Base-by-base conservation (phyloP, 2,329 filamentous ascomycete species). In the Madurella mycetomatis region DNA sequence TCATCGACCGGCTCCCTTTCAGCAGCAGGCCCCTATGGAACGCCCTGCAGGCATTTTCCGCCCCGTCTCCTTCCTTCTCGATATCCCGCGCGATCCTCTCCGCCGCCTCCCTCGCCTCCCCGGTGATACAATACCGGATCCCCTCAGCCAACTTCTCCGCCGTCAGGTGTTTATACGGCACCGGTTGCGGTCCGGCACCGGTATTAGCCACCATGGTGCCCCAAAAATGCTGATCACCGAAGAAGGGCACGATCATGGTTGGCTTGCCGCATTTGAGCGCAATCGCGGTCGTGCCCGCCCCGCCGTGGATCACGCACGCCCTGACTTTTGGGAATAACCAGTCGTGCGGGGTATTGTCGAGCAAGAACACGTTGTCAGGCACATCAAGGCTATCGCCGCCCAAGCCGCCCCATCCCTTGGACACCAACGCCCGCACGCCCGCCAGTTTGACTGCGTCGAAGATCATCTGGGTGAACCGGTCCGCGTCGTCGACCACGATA, bases 221-320 rank as follows among this genome's bases (percentile, higher is more conserved):
- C 87, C 88, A 91, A 65, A 91, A 91, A 47, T 85, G 80, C 67
- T 91, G 87, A 64, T 91, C 87, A 2, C 87, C 87, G 60, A 91
- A 91, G 70, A 91, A 91, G 0, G 87, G 87, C 1, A 91, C 84
- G 25, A 90, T 80, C 81, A 90, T 86, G 5, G 85, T 89, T 0
- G 87, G 87, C 62, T 80, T 82, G 3, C 80, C 87, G 58, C 80
- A 86, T 66, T 87, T 88, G 32, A 91, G 73, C 1, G 86, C 86
- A 45, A 87, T 87, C 1, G 87, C 87, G 0, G 86, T 88, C 0
- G 87, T 91, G 1, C 87, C 87, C 0, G 88, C 88, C 12, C 87
- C 87, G n/a, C 87, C 87, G 59, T 90, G 87, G 57, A 89, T 87
- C 1, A 90, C 81, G 3, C 85, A 85, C 0, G 83, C 85, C 43